A percentile compares a stretch with the other conserved stretches of the same genome.
Evolutionary conservation across 805 yeast genomes (phyloP).

Genomic region (Spathaspora hagerdaliae): DNA sequence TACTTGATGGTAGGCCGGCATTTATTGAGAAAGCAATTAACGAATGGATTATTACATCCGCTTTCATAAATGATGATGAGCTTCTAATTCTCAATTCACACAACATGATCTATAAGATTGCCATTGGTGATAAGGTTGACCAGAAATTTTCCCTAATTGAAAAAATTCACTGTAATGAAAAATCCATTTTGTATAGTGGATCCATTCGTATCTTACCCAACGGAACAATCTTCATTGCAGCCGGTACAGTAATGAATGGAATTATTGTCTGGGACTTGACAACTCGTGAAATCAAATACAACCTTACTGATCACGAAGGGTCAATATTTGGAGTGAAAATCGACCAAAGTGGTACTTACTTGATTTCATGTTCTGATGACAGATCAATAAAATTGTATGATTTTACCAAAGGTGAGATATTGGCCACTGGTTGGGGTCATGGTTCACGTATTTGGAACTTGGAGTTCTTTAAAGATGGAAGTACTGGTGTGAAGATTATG

Average conservation of each 20-base stretch:
- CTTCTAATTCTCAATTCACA: conserved; percentile 71
- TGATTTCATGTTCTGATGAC: conserved; percentile 90
- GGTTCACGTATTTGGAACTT: conserved; percentile 90
- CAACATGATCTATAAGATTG: conserved; percentile 48
- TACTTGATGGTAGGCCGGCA: conserved; percentile 13
- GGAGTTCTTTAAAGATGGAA: conserved; percentile 42
- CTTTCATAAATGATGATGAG: conserved; percentile 38
- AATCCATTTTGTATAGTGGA: conserved; percentile 87
- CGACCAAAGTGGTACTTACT: conserved; percentile 48
- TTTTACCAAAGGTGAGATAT: conserved; percentile 47
- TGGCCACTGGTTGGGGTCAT: conserved; percentile 95
- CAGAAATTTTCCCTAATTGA: conserved; percentile 14
- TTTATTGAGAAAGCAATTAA: conserved; percentile 48
- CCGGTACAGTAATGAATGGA: conserved; percentile 94
- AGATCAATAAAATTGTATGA: conserved; percentile 81
- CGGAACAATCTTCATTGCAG: conserved; percentile 55
- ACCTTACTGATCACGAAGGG: conserved; percentile 79
- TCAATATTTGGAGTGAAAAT: conserved; percentile 80
- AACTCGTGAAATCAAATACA: conserved; percentile 41
- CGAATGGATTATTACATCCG: conserved; percentile 78
- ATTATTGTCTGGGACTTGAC: conserved; percentile 71
- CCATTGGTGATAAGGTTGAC: conserved; percentile 25
- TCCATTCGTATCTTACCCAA: conserved; percentile 48
- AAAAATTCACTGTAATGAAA: conserved; percentile 53
- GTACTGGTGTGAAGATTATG: conserved; percentile 39